Conservation (phyloP, 1,139 yeast genomes). For the Magnusiomyces tetraspermus region DNA sequence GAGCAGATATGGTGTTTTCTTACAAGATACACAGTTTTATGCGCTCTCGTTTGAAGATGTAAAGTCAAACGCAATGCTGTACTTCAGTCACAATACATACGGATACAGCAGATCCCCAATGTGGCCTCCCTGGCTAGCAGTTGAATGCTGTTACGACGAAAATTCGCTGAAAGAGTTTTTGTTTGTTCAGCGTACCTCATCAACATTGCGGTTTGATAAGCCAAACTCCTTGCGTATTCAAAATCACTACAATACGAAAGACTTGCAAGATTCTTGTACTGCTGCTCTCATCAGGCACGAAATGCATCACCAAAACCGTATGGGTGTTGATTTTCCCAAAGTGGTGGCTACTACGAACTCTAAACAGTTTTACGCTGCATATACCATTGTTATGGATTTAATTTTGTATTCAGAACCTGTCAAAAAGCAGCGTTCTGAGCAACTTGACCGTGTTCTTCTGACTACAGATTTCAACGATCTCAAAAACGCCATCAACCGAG, state of each 20-base stretch:
- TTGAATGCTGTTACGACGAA: constrained; percentile 69
- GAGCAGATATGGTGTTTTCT: constrained; percentile 57
- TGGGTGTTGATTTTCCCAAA: constrained; percentile 58
- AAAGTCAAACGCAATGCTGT: constrained; percentile 35
- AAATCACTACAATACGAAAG: constrained; percentile 9
- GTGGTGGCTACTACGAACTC: constrained; percentile 66
- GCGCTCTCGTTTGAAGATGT: constrained; percentile 47
- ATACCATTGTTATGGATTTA: constrained; percentile 54
- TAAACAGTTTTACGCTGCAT: constrained; percentile 58
- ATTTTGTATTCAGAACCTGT: constrained; percentile 58
- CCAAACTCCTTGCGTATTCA: constrained; percentile 55
- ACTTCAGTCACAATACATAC: constrained; percentile 35
- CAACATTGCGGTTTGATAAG: constrained; percentile 50
- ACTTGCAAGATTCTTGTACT: constrained; percentile 10
- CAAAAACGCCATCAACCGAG: constrained; percentile 43
- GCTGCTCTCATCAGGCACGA: constrained; percentile 27
- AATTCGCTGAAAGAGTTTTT: constrained; percentile 45
- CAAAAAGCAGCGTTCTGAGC: constrained; percentile 46
- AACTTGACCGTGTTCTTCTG: constrained; percentile 55
- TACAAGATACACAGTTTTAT: constrained; percentile 64
- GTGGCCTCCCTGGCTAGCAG: constrained; percentile 79
- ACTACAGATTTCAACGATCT: constrained; percentile 62
- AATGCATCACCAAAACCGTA: constrained; percentile 34
- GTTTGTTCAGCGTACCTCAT: constrained; percentile 54
- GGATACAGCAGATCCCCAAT: constrained; percentile 32